phyloP scores from a whole-genome alignment of 495 filamentous ascomycete genomes.

The Aspergillus homomorphus region DNA sequence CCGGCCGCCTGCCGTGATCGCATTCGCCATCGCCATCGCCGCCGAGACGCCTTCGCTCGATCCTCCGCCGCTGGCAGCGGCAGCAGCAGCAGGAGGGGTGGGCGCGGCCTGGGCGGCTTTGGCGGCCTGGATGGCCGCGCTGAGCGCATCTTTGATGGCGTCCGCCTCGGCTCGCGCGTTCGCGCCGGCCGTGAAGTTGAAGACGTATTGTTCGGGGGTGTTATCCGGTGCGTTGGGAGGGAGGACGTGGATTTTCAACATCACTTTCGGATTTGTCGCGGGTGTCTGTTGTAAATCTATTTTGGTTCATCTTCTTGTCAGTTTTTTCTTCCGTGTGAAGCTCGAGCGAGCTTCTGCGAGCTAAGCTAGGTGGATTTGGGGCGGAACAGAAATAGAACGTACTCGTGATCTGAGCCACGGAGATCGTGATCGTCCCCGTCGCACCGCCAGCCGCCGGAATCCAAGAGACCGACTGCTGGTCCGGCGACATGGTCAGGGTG shows the following conservation, averaged over 20 bases:
- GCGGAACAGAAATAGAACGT: slow-evolving; percentile 25
- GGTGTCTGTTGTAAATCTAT: slow-evolving; percentile 87
- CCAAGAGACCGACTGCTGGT: slow-evolving; percentile 75
- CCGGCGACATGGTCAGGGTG: slow-evolving; percentile 65
- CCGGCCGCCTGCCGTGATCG: slow-evolving; percentile 42
- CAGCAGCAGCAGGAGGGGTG: slow-evolving; percentile 21
- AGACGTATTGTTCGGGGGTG: slow-evolving; percentile 68
- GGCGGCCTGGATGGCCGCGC: slow-evolving; percentile 66
- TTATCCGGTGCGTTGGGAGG: slow-evolving; percentile 48
- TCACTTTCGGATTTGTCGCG: slow-evolving; percentile 75
- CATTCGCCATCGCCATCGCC: slow-evolving; percentile 59
- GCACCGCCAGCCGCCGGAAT: slow-evolving; percentile 55
- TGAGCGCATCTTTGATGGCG: slow-evolving; percentile 74
- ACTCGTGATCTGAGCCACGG: slow-evolving; percentile 78
- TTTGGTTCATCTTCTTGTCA: slow-evolving; percentile 1
- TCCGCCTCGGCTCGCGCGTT: slow-evolving; percentile 80
- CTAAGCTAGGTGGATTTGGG: slow-evolving; percentile 1
- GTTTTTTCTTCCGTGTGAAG: not conserved
- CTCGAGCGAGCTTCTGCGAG: too few relatives aligned
- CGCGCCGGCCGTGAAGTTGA: slow-evolving; percentile 76
- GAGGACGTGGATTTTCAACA: slow-evolving; percentile 81
- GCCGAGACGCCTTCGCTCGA: slow-evolving; percentile 46
- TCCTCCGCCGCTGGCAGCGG: slow-evolving; percentile 16
- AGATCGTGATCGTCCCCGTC: slow-evolving; percentile 59
- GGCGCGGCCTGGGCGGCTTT: slow-evolving; percentile 54